Conservation (phyloP, 805 yeast species). For the Candida odintsovae region DNA sequence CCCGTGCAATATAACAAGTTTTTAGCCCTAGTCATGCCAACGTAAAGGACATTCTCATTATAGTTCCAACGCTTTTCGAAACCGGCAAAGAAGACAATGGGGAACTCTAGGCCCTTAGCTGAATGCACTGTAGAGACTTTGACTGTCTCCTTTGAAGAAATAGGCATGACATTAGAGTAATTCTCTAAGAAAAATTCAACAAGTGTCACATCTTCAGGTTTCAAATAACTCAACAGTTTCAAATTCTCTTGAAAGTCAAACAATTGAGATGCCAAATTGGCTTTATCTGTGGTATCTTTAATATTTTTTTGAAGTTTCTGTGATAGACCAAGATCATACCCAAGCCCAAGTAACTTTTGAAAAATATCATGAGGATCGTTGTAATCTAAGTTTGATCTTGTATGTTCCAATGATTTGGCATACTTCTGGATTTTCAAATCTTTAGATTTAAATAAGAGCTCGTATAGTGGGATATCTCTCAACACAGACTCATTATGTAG, state of each 20-base stretch:
- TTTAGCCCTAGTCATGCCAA: constrained; percentile 62
- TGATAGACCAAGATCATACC: constrained; percentile 12
- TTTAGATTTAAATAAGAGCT: constrained; percentile 3
- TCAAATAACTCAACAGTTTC: constrained; percentile 21
- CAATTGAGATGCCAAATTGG: constrained; percentile 24
- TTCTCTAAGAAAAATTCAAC: constrained; percentile 29
- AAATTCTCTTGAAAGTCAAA: constrained; percentile 32
- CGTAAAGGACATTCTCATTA: constrained; percentile 47
- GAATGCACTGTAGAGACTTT: constrained; percentile 67
- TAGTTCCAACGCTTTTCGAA: constrained; percentile 13
- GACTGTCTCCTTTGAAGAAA: constrained; percentile 28
- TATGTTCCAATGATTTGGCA: constrained; percentile 16
- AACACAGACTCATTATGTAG: constrained; percentile 9
- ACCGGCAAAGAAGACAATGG: constrained; percentile 48
- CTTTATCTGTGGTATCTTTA: constrained; percentile 22
- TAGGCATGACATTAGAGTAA: constrained; percentile 26
- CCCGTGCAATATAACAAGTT: constrained; percentile 24
- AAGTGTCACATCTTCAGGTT: constrained; percentile 21
- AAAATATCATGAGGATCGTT: constrained; percentile 12
- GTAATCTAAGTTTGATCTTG: constrained; percentile 13
- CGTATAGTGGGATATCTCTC: constrained; percentile 5
- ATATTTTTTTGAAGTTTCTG: constrained; percentile 8
- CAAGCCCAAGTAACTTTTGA: constrained; percentile 8
- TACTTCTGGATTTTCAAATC: constrained; percentile 26
- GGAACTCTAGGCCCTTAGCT: constrained; percentile 71